Evolutionary conservation across 352 stramenopile genomes (phyloP), one percentile per base, ranked within the genome.

Genomic region (Globisporangium orthogonon): DNA sequence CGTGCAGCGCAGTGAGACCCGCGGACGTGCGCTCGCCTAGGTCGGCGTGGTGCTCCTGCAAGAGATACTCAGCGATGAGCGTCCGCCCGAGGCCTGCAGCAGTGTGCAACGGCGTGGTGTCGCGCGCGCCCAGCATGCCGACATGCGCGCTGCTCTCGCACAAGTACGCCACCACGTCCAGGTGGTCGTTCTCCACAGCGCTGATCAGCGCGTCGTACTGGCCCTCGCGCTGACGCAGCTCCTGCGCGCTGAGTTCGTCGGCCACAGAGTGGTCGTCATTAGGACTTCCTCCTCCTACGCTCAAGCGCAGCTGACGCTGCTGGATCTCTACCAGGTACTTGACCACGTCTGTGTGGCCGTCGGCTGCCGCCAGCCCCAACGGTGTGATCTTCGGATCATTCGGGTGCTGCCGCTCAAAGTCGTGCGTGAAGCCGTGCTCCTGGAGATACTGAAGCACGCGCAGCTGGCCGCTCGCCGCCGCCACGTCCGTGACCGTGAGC

Each of bases 1-100:
- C 57, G 31, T 72, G 68, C 17, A 75, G 61, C 2, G 61, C 54
- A 7, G 64, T 70, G 4, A 56, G 49, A 18, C 64, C 68, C 3
- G 58, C 58, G 2, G 50, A 54, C 14, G 58, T 63, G 9, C 58
- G 47, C 15, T 54, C 58, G 7, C 13, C 18, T 17, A 63, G 15
- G 14, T 52, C 28, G 0, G 50, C 58, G 29, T 63, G 58, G 1
- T 58, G 58, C 35, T 63, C 58, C 14, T 63, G 58, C 14, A 63
- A 28, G 11, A 63, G 29, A 33, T 46, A 63, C 50, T 63, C 58
- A 7, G 58, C 58, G 28, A 63, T 54, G 1, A 63, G 50, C 11
- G 58, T 58, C 2, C 39, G 40, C 37, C 58, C 58, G 15, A 58
- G 31, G 15, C 44, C 58, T 15, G 58, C 58, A 3, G 58, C 58